A percentile compares a stretch with the other conserved stretches of the same genome.
phyloP scores from a whole-genome alignment of 2,329 filamentous ascomycete species.

The Penicillium brasilianum region DNA sequence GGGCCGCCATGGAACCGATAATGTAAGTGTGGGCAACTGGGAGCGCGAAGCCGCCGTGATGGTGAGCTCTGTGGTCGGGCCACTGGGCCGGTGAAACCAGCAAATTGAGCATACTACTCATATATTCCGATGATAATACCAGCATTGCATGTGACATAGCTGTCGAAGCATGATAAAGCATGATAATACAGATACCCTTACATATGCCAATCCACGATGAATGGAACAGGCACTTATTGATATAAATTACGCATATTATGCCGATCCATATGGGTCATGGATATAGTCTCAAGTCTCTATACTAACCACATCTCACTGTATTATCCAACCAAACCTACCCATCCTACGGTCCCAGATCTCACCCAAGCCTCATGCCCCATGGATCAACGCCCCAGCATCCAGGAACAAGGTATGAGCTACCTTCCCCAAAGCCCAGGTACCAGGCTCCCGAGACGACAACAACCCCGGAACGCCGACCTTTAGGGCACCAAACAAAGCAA shows the following conservation, averaged over 20 bases:
- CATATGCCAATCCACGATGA: neutral
- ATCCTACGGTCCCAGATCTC: neutral
- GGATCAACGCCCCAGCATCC: constrained; percentile 15
- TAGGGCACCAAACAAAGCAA: neutral
- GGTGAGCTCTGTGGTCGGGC: constrained; percentile 79
- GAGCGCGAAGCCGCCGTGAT: constrained; percentile 94
- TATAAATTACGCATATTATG: neutral
- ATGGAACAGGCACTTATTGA: neutral
- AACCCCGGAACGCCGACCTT: neutral
- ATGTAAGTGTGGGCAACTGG: constrained; percentile 65
- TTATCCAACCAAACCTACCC: neutral
- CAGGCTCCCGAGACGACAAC: constrained; percentile 8
- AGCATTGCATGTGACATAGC: neutral
- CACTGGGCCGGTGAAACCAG: constrained; percentile 44
- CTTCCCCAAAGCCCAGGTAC: constrained; percentile 19
- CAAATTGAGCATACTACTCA: neutral
- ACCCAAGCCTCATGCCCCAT: constrained; percentile 5
- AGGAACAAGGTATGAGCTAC: constrained; percentile 3
- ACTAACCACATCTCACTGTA: neutral
- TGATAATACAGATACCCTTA: constrained; percentile 1
- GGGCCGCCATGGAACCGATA: constrained; percentile 49
- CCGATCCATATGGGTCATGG: neutral
- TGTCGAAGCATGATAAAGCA: neutral
- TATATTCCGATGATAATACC: neutral
- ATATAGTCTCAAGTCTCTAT: neutral